These are phyloP conservation scores for Fraxinus greggii DNA, from an alignment of 305 asterid species.

Conservation along the genomic window DNA sequence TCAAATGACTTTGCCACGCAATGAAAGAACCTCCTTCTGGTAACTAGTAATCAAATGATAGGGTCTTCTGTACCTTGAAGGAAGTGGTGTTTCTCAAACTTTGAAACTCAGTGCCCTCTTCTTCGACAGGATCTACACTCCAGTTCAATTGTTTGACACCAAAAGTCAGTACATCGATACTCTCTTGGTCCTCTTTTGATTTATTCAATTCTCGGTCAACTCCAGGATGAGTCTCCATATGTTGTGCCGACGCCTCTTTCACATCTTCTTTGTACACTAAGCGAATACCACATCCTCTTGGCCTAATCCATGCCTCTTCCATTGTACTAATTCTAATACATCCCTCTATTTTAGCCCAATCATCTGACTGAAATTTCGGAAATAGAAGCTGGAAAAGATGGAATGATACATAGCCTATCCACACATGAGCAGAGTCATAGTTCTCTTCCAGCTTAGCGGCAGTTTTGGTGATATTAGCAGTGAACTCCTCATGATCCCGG, in stretches of 20 bases:
- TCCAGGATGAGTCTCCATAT: background rate
- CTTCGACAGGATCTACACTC: background rate
- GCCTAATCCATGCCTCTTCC: slow-evolving; percentile 18
- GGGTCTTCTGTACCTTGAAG: slow-evolving; percentile 21
- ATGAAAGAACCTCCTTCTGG: background rate
- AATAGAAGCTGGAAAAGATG: background rate
- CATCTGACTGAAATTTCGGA: background rate
- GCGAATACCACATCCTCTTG: background rate
- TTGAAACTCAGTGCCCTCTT: slow-evolving; percentile 5
- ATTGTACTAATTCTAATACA: background rate
- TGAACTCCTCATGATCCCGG: background rate
- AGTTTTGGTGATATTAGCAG: background rate
- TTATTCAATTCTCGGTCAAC: background rate
- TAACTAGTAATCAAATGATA: slow-evolving; percentile 20
- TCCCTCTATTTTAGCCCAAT: background rate
- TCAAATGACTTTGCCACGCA: background rate
- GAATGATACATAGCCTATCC: slow-evolving; percentile 14
- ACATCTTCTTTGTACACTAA: background rate
- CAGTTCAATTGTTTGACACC: background rate
- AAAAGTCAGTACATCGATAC: background rate
- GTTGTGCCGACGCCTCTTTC: background rate
- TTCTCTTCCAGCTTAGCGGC: background rate
- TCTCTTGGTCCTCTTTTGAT: background rate
- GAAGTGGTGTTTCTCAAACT: slow-evolving; percentile 2
- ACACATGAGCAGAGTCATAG: background rate